Evolutionary conservation across 1,284 basidiomycete genomes (phyloP).

Genomic region (Cutaneotrichosporon mucoides): DNA sequence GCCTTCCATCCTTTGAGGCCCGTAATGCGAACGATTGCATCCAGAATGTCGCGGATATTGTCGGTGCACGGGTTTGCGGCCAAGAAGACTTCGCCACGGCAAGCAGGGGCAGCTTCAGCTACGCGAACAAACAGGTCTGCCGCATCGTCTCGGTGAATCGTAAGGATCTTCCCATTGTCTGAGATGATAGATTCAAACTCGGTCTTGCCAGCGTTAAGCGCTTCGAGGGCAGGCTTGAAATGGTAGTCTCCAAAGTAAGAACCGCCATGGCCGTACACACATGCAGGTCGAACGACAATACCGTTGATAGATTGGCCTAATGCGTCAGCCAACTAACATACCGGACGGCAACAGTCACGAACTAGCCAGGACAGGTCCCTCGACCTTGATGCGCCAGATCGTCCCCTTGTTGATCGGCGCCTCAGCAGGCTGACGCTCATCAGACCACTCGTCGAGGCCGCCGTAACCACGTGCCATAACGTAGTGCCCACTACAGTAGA

Average conservation of each 20-base stretch:
- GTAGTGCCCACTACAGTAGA: conserved; percentile 56
- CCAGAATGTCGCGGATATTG: conserved; percentile 52
- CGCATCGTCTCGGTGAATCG: conserved; percentile 56
- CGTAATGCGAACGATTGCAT: conserved; percentile 50
- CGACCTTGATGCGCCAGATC: conserved; percentile 34
- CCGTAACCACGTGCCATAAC: conserved; percentile 47
- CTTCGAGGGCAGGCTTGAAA: conserved; percentile 33
- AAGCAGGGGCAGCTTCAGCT: conserved; percentile 50
- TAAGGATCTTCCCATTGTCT: conserved; percentile 48
- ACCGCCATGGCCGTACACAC: conserved; percentile 35
- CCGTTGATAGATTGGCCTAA: conserved; percentile 12
- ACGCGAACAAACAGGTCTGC: conserved; percentile 54
- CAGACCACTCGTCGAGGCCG: conserved; percentile 35
- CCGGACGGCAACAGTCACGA: neutral
- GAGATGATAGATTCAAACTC: conserved; percentile 43
- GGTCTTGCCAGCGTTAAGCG: conserved; percentile 49
- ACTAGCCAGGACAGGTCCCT: conserved; percentile 31
- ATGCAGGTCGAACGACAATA: conserved; percentile 33
- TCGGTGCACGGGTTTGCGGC: conserved; percentile 53
- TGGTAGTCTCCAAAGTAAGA: conserved; percentile 40
- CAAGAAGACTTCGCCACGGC: conserved; percentile 53
- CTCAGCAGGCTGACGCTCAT: conserved; percentile 26
- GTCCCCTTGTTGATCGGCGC: conserved; percentile 23
- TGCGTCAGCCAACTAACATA: neutral
- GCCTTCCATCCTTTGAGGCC: conserved; percentile 35